Evolutionary conservation across 1,139 yeast species (phyloP).

Genomic region (Candida sanyaensis): DNA sequence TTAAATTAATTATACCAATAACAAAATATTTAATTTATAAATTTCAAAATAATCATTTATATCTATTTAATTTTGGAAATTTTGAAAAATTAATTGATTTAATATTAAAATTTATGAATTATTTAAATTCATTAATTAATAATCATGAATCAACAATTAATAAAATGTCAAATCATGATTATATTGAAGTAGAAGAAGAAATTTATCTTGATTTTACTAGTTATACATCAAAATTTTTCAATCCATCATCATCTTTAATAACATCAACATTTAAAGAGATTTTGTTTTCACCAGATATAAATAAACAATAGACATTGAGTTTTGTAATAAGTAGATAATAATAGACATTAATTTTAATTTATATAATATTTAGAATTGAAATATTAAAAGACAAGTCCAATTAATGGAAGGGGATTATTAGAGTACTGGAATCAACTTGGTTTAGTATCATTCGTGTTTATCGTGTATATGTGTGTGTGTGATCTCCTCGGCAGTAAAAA

Average conservation of each 20-base stretch:
- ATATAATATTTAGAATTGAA: too few species aligned
- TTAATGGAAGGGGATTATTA: too few species aligned
- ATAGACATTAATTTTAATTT: background rate
- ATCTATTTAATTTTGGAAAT: conserved; percentile 37
- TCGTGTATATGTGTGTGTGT: too few species aligned
- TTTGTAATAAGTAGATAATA: background rate
- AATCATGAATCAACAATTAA: conserved; percentile 16
- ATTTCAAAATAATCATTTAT: conserved; percentile 35
- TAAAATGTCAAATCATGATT: conserved; percentile 15
- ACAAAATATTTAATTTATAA: conserved; percentile 31
- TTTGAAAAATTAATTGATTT: conserved; percentile 31
- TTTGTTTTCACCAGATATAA: background rate
- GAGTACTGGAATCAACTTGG: too few species aligned
- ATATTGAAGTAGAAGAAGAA: conserved; percentile 10
- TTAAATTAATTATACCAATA: conserved; percentile 34
- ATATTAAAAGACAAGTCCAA: too few species aligned
- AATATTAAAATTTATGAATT: conserved; percentile 26
- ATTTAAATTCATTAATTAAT: conserved; percentile 25
- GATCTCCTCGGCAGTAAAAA: too few species aligned
- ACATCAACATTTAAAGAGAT: background rate
- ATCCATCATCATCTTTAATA: conserved; percentile 7
- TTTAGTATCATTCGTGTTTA: too few species aligned
- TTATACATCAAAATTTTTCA: conserved; percentile 12
- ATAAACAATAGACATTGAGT: background rate
- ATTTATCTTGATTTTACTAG: conserved; percentile 17